Conservation (phyloP, 495 filamentous ascomycete species). For the Tuber indicum region DNA sequence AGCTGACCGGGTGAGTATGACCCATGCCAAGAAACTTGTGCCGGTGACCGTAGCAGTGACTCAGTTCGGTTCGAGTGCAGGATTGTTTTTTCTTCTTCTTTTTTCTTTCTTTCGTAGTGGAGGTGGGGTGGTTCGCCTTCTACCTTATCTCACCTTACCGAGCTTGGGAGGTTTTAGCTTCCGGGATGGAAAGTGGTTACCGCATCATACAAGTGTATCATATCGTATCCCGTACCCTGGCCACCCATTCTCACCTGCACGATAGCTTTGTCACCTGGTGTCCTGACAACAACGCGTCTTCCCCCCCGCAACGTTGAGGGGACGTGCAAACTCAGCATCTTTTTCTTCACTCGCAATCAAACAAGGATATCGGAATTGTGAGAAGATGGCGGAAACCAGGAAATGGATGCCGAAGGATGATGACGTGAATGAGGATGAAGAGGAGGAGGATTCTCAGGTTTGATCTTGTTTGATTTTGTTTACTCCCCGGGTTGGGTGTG, state of each 20-base stretch:
- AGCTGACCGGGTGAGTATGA: not conserved
- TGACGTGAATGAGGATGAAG: conserved; percentile 39
- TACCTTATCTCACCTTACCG: not conserved
- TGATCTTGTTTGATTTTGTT: not conserved
- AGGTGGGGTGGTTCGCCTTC: not conserved
- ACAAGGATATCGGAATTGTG: not conserved
- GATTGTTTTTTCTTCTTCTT: not conserved
- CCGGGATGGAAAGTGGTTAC: not conserved
- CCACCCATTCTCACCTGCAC: too few relatives aligned
- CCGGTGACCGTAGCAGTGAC: not conserved
- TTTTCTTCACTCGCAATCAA: not conserved
- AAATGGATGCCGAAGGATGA: conserved; percentile 42
- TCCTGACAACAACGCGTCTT: not conserved
- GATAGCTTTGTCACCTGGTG: not conserved
- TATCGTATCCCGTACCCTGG: too few relatives aligned
- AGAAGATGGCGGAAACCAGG: conserved; percentile 34
- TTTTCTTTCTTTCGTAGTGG: not conserved
- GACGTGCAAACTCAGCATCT: not conserved
- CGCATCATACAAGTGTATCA: too few relatives aligned
- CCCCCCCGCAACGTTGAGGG: not conserved
- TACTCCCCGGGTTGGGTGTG: not conserved
- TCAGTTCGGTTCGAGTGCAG: not conserved
- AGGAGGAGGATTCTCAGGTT: conserved; percentile 38
- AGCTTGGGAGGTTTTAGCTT: not conserved
- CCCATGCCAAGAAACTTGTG: not conserved